Evolutionary conservation across 1,284 basidiomycete genomes (phyloP).

Genomic region (Stygiomarasmius scandens): DNA sequence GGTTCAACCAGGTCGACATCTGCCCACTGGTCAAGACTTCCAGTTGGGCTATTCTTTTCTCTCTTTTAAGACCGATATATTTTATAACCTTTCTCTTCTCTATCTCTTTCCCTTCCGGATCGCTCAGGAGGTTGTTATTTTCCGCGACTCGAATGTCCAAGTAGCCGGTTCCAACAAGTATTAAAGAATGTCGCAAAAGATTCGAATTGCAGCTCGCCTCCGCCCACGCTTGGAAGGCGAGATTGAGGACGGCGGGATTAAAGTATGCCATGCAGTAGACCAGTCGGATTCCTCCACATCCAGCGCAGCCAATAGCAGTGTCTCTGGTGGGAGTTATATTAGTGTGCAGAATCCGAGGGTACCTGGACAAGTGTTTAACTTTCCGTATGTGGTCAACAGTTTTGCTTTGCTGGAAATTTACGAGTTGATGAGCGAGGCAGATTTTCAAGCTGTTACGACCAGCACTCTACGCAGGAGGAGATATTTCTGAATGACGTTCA

Average conservation of each 20-base stretch:
- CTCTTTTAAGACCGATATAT: too few species aligned
- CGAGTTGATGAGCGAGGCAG: too few species aligned
- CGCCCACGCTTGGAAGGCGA: constrained; percentile 64
- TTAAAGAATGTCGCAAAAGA: not conserved
- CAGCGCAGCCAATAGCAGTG: not conserved
- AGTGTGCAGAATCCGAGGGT: constrained; percentile 69
- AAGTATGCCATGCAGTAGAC: constrained; percentile 46
- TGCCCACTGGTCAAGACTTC: too few species aligned
- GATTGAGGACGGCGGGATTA: constrained; percentile 61
- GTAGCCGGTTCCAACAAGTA: too few species aligned
- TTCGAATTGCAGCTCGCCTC: constrained; percentile 65
- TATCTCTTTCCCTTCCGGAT: too few species aligned
- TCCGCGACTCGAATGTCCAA: too few species aligned
- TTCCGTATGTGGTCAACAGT: constrained; percentile 52
- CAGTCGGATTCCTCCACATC: constrained; percentile 16
- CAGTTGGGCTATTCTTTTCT: too few species aligned
- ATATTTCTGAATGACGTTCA: constrained; percentile 72
- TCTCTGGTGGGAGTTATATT: constrained; percentile 41
- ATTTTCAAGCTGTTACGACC: constrained; percentile 72
- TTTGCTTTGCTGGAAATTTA: too few species aligned
- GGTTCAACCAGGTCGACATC: too few species aligned
- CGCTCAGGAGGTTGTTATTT: too few species aligned
- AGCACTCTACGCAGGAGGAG: constrained; percentile 65
- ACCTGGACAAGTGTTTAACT: constrained; percentile 65
- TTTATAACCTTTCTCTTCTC: too few species aligned